Evolutionary conservation across 2,329 filamentous ascomycete species (phyloP).

Genomic region (Fusarium heterosporum): DNA sequence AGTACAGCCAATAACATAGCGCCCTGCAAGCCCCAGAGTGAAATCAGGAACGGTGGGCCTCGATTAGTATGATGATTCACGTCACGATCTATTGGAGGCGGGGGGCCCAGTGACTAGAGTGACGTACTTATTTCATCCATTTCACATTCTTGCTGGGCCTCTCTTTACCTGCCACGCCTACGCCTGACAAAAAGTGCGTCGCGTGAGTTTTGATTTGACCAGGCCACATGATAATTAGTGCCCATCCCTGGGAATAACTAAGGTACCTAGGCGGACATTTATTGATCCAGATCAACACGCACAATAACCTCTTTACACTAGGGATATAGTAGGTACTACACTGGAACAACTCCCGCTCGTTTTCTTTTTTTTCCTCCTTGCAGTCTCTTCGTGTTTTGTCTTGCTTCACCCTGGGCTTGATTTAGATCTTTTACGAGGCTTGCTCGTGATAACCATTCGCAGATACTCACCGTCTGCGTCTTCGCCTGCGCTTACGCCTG

Average conservation of each 20-base stretch:
- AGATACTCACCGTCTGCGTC: conserved; percentile 21
- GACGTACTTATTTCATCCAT: conserved; percentile 5
- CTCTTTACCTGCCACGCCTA: conserved; percentile 41
- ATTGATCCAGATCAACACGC: conserved; percentile 23
- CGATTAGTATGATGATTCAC: conserved; percentile 31
- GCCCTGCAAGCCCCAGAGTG: conserved; percentile 25
- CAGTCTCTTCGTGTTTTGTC: neutral
- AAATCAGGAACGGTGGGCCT: conserved; percentile 40
- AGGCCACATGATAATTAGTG: conserved; percentile 42
- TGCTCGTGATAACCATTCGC: conserved; percentile 24
- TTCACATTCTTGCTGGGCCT: conserved; percentile 37
- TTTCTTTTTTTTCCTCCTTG: conserved; percentile 3
- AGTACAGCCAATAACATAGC: conserved; percentile 11
- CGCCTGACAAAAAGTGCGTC: conserved; percentile 32
- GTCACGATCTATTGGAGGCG: conserved; percentile 42
- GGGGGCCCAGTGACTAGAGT: conserved; percentile 37
- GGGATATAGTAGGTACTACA: neutral
- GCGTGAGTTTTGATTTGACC: conserved; percentile 42
- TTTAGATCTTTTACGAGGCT: neutral
- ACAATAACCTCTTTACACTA: neutral
- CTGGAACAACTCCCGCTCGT: neutral
- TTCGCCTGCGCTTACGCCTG: too few relatives aligned
- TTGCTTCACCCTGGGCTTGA: conserved; percentile 4
- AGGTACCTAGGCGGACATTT: conserved; percentile 28
- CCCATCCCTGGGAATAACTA: neutral